Evolutionary conservation across 257 asterid species (phyloP).

Genomic region (Capsicum pubescens): DNA sequence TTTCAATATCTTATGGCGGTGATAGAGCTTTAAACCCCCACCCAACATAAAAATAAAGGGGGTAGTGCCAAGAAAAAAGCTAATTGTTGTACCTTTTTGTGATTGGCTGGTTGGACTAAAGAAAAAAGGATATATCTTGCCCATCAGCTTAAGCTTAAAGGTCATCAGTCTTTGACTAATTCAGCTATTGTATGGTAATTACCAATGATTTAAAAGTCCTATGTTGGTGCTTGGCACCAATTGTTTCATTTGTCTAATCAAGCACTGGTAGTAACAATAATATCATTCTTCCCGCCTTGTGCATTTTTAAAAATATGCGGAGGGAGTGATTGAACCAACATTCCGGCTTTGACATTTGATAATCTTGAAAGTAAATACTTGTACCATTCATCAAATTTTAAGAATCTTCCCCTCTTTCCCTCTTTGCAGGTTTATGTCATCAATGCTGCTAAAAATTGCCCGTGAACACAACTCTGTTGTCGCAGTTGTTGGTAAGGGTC

Average conservation of each 20-base stretch:
- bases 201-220: neutral
- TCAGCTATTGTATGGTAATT: neutral
- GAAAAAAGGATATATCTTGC: neutral
- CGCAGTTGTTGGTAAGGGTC: slow-evolving; percentile 96
- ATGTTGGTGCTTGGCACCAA: neutral
- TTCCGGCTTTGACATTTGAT: neutral
- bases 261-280: neutral
- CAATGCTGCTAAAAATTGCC: slow-evolving; percentile 65
- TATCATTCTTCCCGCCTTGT: neutral
- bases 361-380: neutral
- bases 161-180: neutral
- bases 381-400: neutral
- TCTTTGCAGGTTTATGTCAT: slow-evolving; percentile 77
- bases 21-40: neutral
- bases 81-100: neutral
- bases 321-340: neutral
- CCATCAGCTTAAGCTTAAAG: neutral
- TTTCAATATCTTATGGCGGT: neutral
- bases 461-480: slow-evolving; percentile 80
- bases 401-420: neutral
- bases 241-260: neutral
- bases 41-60: neutral
- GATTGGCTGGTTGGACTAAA: slow-evolving; percentile 10
- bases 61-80: slow-evolving; percentile 13
- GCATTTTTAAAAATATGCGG: no score